phyloP scores from a whole-genome alignment of 768 basidiomycete species.

The Tubosaeta brunneosetosa region DNA sequence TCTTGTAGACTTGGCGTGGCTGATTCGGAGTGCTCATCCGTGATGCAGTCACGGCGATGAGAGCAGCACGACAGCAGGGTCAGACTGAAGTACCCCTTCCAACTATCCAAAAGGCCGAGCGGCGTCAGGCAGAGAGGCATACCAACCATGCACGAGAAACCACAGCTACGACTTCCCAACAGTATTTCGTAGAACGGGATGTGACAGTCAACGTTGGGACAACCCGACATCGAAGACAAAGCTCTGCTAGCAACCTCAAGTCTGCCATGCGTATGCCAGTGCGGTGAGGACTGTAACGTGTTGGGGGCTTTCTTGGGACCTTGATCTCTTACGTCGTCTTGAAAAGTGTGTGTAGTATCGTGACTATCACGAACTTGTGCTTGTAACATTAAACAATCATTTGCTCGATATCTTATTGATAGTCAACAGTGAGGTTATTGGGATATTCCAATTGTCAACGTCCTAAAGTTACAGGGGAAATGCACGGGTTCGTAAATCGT shows the following conservation, averaged over 20 bases:
- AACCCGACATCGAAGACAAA: constrained; percentile 27
- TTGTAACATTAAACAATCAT: constrained; percentile 20
- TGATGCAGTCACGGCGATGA: constrained; percentile 25
- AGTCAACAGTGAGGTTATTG: constrained; percentile 11
- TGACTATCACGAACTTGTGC: constrained; percentile 5
- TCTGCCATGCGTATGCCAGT: constrained; percentile 32
- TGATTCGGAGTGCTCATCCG: constrained; percentile 6
- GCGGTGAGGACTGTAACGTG: constrained; percentile 23
- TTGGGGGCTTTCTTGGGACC: constrained; percentile 4
- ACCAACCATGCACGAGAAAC: constrained; percentile 28
- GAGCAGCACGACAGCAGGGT: constrained; percentile 15
- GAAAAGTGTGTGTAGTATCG: constrained; percentile 5
- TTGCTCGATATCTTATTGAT: constrained; percentile 9
- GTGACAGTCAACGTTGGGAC: constrained; percentile 28
- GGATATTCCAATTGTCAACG: constrained; percentile 13
- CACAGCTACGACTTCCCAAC: constrained; percentile 14
- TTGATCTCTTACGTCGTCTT: constrained; percentile 5
- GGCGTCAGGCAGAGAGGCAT: constrained; percentile 18
- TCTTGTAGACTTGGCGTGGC: background rate
- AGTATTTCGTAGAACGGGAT: constrained; percentile 28
- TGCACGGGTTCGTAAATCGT: constrained; percentile 24
- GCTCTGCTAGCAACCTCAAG: constrained; percentile 32
- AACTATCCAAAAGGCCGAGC: constrained; percentile 21
- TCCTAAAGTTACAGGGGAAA: constrained; percentile 21
- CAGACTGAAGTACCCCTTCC: constrained; percentile 11